Conservation (phyloP, 202 grass and related monocot species). For the Carex sylvatica region DNA sequence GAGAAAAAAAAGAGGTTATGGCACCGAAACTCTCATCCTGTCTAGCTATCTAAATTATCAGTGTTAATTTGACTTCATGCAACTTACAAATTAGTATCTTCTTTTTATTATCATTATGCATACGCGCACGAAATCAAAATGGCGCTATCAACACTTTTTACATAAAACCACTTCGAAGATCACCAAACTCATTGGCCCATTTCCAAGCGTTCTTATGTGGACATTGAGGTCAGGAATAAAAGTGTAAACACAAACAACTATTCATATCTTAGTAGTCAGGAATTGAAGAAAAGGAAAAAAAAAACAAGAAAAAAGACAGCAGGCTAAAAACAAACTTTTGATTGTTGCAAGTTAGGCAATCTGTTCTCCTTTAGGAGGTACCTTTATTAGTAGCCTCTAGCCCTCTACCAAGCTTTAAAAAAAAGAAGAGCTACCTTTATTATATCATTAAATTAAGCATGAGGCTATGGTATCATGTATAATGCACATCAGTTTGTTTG, state of each 20-base stretch:
- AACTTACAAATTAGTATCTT: no score
- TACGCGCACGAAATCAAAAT: no score
- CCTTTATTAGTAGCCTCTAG: no score
- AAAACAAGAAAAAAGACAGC: background rate
- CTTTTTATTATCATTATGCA: no score
- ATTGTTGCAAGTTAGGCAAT: conserved; percentile 11
- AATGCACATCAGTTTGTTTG: no score
- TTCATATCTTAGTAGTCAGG: background rate
- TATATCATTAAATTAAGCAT: background rate
- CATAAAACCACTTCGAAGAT: background rate
- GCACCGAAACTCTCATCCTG: background rate
- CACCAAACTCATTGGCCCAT: background rate
- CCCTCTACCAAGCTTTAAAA: no score
- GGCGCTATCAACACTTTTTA: no score
- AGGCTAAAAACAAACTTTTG: conserved; percentile 8
- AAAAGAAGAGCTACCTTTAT: conserved; percentile 7
- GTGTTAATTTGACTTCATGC: no score
- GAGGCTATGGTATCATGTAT: no score
- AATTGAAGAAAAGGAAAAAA: background rate
- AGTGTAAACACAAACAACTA: no score
- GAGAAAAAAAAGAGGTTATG: background rate
- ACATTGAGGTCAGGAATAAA: background rate
- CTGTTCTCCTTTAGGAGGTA: background rate
- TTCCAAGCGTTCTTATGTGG: background rate
- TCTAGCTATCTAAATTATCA: no score